A percentile compares a stretch with the other conserved stretches of the same genome.
These are phyloP conservation scores for Paraphoma chrysanthemicola DNA, from an alignment of 2,329 filamentous ascomycete genomes.

Conservation along the genomic window DNA sequence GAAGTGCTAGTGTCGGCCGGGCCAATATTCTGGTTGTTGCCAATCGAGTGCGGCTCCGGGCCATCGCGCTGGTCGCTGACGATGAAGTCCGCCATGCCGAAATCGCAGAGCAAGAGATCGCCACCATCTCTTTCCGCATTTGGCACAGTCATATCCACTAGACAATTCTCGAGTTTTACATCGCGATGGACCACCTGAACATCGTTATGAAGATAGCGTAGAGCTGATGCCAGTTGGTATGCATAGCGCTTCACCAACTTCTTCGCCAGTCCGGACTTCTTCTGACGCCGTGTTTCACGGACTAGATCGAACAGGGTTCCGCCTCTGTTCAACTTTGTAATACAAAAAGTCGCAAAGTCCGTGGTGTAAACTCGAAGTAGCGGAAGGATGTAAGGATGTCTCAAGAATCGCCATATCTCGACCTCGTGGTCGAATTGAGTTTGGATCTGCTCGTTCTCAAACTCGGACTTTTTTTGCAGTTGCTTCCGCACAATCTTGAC, in stretches of 20 bases:
- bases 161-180: slow-evolving; percentile 73
- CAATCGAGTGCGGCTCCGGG: slow-evolving; percentile 57
- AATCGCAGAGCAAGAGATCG: slow-evolving; percentile 69
- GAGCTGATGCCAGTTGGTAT: slow-evolving; percentile 68
- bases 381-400: slow-evolving; percentile 67
- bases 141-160: slow-evolving; percentile 63
- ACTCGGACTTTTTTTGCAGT: slow-evolving; percentile 61
- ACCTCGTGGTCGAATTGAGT: slow-evolving; percentile 74
- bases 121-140: slow-evolving; percentile 59
- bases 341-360: slow-evolving; percentile 72
- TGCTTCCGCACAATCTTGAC: slow-evolving; percentile 73
- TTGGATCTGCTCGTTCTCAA: slow-evolving; percentile 70
- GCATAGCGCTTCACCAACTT: slow-evolving; percentile 65
- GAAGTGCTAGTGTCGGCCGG: slow-evolving; percentile 64
- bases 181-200: slow-evolving; percentile 71
- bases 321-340: slow-evolving; percentile 68
- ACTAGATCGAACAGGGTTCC: slow-evolving; percentile 71
- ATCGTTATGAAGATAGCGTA: slow-evolving; percentile 73
- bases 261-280: slow-evolving; percentile 54
- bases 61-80: slow-evolving; percentile 60
- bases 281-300: slow-evolving; percentile 57
- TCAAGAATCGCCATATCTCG: slow-evolving; percentile 70
- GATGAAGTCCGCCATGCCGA: slow-evolving; percentile 73
- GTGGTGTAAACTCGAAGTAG: slow-evolving; percentile 71
- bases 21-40: slow-evolving; percentile 54